These are phyloP conservation scores for barley (Hordeum vulgare) DNA, from an alignment of 176 grass and related monocot genomes.

Conservation along the genomic window DNA sequence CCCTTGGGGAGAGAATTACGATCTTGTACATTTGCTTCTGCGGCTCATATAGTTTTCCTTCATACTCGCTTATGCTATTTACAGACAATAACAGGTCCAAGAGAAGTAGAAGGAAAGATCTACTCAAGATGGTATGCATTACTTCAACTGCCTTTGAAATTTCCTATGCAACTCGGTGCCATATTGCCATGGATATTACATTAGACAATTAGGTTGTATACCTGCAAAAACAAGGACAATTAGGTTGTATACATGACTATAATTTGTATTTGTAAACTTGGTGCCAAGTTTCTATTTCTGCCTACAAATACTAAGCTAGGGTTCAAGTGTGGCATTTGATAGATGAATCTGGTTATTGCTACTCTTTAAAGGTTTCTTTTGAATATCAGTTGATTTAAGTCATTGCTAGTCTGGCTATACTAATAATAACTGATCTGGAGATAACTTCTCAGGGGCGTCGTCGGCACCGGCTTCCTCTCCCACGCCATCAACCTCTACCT, in stretches of 20 bases:
- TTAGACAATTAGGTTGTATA: too few species aligned
- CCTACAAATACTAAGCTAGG: not conserved
- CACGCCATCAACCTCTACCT: too few species aligned
- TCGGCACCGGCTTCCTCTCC: too few species aligned
- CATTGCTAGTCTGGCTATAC: not conserved
- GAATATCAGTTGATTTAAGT: not conserved
- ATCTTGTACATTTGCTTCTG: not conserved
- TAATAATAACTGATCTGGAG: not conserved
- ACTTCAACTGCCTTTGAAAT: not conserved
- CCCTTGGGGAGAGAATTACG: not conserved
- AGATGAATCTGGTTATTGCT: not conserved
- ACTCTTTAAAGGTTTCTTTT: not conserved
- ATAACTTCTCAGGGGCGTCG: too few species aligned
- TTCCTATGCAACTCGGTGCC: too few species aligned
- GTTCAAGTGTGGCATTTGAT: not conserved
- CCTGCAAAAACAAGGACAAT: too few species aligned
- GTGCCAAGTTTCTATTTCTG: not conserved
- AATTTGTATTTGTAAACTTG: too few species aligned
- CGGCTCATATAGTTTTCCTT: not conserved
- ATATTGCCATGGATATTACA: too few species aligned
- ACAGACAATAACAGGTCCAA: not conserved
- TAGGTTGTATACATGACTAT: too few species aligned
- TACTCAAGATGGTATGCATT: slow-evolving; percentile 33
- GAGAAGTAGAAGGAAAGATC: not conserved
- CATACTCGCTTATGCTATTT: not conserved